These are phyloP conservation scores for Metschnikowia cerradonensis DNA, from an alignment of 805 yeast species.

Conservation along the genomic window DNA sequence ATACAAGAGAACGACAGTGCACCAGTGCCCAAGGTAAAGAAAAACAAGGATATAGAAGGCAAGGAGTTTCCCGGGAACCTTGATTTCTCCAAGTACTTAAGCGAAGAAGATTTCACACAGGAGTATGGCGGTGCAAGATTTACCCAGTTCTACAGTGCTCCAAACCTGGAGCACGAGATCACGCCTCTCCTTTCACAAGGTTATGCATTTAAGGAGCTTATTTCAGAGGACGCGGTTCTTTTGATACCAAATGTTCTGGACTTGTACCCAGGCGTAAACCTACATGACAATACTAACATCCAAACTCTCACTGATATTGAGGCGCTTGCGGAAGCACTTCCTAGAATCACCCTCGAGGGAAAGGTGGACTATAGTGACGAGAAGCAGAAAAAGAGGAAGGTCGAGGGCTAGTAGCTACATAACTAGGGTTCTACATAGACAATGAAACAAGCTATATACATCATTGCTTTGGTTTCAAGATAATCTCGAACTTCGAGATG, in stretches of 20 bases:
- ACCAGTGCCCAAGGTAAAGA: conserved; percentile 74
- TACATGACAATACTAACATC: not conserved
- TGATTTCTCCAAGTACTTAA: conserved; percentile 52
- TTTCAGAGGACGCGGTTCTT: not conserved
- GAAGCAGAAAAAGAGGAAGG: conserved; percentile 10
- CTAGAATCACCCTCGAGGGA: conserved; percentile 5
- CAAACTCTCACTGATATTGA: not conserved
- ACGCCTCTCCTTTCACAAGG: conserved; percentile 10
- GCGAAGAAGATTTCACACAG: conserved; percentile 44
- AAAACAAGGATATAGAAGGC: conserved; percentile 55
- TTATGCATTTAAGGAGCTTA: conserved; percentile 5
- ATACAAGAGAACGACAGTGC: conserved; percentile 81
- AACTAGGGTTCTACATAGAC: not conserved
- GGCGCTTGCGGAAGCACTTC: conserved; percentile 7
- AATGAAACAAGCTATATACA: too few relatives aligned
- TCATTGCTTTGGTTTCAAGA: too few relatives aligned
- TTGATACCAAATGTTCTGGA: conserved; percentile 4
- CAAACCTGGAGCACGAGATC: conserved; percentile 8
- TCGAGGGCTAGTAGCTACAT: not conserved
- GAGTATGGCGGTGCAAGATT: conserved; percentile 45
- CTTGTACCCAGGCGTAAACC: conserved; percentile 6
- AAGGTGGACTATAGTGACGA: conserved; percentile 4
- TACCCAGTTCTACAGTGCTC: conserved; percentile 6
- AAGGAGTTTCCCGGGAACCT: conserved; percentile 56
- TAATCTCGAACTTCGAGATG: not conserved